Evolutionary conservation across 148 eudicot species (phyloP).

Genomic region (Vaccinium macrocarpon): DNA sequence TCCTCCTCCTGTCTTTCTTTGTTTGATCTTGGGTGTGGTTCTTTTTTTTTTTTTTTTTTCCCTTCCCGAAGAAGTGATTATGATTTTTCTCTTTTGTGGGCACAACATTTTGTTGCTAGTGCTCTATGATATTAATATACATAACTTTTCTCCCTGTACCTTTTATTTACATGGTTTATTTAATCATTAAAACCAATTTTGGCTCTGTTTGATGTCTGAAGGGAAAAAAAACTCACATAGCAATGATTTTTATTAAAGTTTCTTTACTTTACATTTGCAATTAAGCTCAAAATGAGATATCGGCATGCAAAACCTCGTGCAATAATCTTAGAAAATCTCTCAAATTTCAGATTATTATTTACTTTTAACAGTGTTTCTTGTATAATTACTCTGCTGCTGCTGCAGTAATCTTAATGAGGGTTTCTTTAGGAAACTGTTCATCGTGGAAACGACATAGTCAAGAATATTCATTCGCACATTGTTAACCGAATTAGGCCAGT

Average conservation of each 20-base stretch:
- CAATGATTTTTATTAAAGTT: background rate
- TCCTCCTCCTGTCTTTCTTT: background rate
- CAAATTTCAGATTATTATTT: background rate
- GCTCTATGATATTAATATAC: background rate
- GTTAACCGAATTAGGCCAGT: background rate
- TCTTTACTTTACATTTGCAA: background rate
- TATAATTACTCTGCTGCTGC: background rate
- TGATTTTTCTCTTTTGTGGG: background rate
- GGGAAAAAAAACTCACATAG: background rate
- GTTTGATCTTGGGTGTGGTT: background rate
- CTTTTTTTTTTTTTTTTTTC: background rate
- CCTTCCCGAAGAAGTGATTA: background rate
- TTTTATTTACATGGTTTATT: background rate
- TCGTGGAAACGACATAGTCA: background rate
- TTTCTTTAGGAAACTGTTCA: background rate
- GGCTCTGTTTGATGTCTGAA: background rate
- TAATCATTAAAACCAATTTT: conserved; percentile 1
- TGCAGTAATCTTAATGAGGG: background rate
- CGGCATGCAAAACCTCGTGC: background rate
- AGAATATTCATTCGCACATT: background rate
- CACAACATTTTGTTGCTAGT: background rate
- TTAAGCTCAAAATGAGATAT: background rate
- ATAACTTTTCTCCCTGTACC: background rate
- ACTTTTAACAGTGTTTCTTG: background rate
- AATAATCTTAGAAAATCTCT: background rate